Percentiles rank a stretch among this genome's conserved stretches.
Evolutionary conservation across 805 yeast genomes (phyloP).

Genomic region (Wickerhamiella shivajii): DNA sequence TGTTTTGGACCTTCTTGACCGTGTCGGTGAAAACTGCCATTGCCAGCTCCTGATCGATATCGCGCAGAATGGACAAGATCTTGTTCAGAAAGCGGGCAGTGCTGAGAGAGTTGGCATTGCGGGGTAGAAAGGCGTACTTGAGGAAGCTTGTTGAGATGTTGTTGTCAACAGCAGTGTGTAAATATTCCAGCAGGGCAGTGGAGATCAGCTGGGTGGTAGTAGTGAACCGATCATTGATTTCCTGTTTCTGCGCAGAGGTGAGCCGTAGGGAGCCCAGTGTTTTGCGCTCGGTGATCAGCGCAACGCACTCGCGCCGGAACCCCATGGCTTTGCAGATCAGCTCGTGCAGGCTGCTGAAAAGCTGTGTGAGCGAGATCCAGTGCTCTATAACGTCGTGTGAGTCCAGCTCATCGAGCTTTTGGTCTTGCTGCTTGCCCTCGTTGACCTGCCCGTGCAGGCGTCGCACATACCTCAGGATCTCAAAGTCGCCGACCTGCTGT

Average conservation of each 20-base stretch:
- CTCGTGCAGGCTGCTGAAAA: conserved; percentile 11
- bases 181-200: conserved; percentile 8
- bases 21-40: conserved; percentile 5
- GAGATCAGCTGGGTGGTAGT: neutral
- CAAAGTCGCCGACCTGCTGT: conserved; percentile 7
- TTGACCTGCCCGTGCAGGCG: neutral
- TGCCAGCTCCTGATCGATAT: conserved; percentile 30
- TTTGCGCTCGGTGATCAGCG: conserved; percentile 10
- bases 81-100: conserved; percentile 38
- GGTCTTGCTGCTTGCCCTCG: neutral
- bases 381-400: conserved; percentile 10
- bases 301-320: conserved; percentile 17
- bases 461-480: conserved; percentile 10
- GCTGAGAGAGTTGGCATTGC: conserved; percentile 47
- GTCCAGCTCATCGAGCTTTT: neutral
- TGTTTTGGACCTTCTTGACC: conserved; percentile 25
- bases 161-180: conserved; percentile 7
- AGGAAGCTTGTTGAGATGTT: no score
- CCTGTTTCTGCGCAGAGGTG: conserved; percentile 6
- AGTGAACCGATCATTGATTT: conserved; percentile 1
- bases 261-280: conserved; percentile 5
- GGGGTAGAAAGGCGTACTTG: conserved; percentile 46
- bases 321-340: conserved; percentile 11
- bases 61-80: conserved; percentile 31
- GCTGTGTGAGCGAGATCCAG: conserved; percentile 12